Conservation (phyloP, 345 rosid species). For the Anacardium occidentale region DNA sequence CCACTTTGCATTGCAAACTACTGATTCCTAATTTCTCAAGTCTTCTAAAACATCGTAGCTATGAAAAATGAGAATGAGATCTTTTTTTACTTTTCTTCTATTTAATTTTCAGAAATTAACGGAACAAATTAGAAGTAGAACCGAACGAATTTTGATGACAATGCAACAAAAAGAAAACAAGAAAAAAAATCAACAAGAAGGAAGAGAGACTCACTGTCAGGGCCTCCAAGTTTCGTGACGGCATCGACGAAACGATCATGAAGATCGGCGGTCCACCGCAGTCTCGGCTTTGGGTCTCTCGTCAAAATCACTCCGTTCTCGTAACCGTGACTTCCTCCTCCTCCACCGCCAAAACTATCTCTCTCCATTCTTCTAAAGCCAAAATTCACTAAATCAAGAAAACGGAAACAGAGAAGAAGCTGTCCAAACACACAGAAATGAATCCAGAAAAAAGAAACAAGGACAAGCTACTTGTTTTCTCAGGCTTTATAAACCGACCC, state of each 20-base stretch:
- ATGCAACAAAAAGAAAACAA: not conserved
- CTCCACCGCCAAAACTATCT: constrained; percentile 31
- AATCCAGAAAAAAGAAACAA: not conserved
- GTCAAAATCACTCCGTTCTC: constrained; percentile 73
- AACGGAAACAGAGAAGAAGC: too few species aligned
- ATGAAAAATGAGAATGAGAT: too few species aligned
- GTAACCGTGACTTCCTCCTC: constrained; percentile 27
- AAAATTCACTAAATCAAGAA: too few species aligned
- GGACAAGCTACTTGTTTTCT: too few species aligned
- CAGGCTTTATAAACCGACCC: not conserved
- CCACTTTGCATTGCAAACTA: too few species aligned
- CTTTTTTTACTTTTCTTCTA: too few species aligned
- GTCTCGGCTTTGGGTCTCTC: constrained; percentile 85
- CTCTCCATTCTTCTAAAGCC: constrained; percentile 40
- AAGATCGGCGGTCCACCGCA: constrained; percentile 70
- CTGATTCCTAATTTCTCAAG: too few species aligned
- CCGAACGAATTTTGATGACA: too few species aligned
- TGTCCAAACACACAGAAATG: not conserved
- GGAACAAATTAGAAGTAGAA: too few species aligned
- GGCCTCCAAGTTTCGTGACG: constrained; percentile 70
- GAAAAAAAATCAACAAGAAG: not conserved
- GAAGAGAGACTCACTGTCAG: constrained; percentile 43
- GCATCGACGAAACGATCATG: constrained; percentile 68
- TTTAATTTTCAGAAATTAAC: too few species aligned
- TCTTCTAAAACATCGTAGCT: too few species aligned